phyloP scores from a whole-genome alignment of 1,284 basidiomycete species.

The Hemileia vastatrix region DNA sequence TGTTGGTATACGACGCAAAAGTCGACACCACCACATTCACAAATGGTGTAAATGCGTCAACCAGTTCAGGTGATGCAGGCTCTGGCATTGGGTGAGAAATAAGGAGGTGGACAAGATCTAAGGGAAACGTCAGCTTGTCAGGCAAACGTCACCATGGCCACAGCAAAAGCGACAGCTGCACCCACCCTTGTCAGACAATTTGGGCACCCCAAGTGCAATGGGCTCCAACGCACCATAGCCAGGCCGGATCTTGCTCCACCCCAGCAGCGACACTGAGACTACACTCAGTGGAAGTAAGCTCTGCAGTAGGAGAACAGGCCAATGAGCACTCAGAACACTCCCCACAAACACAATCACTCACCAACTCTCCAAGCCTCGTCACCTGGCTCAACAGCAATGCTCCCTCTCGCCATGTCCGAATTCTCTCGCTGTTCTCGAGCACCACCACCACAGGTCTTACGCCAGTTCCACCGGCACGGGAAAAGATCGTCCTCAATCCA shows the following conservation, averaged over 20 bases:
- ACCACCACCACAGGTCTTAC: not conserved
- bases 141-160: no score
- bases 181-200: conserved; percentile 10
- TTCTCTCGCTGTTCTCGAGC: not conserved
- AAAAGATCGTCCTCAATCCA: conserved; percentile 9
- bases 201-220: not conserved
- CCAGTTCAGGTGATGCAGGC: not conserved
- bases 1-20: conserved; percentile 10
- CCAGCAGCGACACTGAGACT: conserved; percentile 12
- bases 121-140: no score
- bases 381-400: conserved; percentile 2
- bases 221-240: conserved; percentile 18
- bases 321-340: not conserved
- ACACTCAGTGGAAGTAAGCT: conserved; percentile 1
- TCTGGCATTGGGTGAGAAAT: not conserved
- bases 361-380: conserved; percentile 4
- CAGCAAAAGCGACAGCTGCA: not conserved
- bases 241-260: conserved; percentile 15
- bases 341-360: not conserved
- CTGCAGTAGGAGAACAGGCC: not conserved
- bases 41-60: conserved; percentile 2
- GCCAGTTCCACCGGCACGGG: no score
- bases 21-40: conserved; percentile 9
- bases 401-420: conserved; percentile 1
- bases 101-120: no score